Conservation (phyloP, 768 basidiomycete species). For the Cubamyces lactineus region DNA sequence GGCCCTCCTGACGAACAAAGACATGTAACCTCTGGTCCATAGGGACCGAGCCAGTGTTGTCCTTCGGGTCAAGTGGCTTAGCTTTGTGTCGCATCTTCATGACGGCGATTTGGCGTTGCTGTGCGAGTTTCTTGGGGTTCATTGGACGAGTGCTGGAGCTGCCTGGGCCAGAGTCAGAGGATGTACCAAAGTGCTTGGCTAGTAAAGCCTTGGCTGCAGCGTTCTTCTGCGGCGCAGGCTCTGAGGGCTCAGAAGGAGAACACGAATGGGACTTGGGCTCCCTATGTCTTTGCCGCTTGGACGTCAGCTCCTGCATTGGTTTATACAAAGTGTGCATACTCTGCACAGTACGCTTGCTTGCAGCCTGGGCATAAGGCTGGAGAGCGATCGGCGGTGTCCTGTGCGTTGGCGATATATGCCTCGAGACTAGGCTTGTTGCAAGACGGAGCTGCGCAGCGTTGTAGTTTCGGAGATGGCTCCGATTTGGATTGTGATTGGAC, state of each 20-base stretch:
- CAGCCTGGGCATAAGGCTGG: slow-evolving; percentile 56
- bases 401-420: slow-evolving; percentile 37
- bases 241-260: slow-evolving; percentile 28
- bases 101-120: slow-evolving; percentile 58
- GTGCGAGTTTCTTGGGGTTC: slow-evolving; percentile 57
- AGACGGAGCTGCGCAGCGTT: slow-evolving; percentile 51
- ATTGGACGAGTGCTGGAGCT: not conserved
- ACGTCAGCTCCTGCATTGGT: not conserved
- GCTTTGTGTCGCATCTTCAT: slow-evolving; percentile 82
- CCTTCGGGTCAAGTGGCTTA: slow-evolving; percentile 60
- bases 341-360: slow-evolving; percentile 60
- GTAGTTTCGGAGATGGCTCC: slow-evolving; percentile 36
- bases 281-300: slow-evolving; percentile 56
- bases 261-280: slow-evolving; percentile 67
- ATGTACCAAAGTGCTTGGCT: slow-evolving; percentile 50
- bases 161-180: slow-evolving; percentile 22
- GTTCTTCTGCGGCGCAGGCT: slow-evolving; percentile 40
- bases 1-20: slow-evolving; percentile 41
- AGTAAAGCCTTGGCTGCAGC: slow-evolving; percentile 56
- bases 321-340: slow-evolving; percentile 43
- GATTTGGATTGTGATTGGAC: not conserved
- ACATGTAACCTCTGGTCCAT: slow-evolving; percentile 64
- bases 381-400: slow-evolving; percentile 31
- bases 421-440: slow-evolving; percentile 63
- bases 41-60: slow-evolving; percentile 48